Conservation (phyloP, 75 land plant genomes). For the Isoetes taiwanensis region DNA sequence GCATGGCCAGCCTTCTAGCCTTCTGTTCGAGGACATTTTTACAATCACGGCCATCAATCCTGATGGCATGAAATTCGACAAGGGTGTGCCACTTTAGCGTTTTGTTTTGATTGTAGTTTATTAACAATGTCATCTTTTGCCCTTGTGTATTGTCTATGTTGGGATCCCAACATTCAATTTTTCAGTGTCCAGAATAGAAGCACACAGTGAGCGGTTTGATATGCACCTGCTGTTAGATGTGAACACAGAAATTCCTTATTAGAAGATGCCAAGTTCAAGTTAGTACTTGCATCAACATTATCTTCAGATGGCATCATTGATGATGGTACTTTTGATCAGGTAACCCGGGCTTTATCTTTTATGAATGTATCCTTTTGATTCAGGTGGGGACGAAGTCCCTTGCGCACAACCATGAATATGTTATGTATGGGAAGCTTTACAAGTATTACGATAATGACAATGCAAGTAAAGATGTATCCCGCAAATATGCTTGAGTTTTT, state of each 20-base stretch:
- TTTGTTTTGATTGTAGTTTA: not conserved
- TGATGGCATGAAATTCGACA: conserved; percentile 75
- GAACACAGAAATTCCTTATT: conserved; percentile 60
- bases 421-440: conserved; percentile 90
- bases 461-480: not conserved
- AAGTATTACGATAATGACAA: conserved; percentile 47
- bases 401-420: conserved; percentile 84
- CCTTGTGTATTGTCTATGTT: not conserved
- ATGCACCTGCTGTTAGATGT: conserved; percentile 77
- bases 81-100: conserved; percentile 24
- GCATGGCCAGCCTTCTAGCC: too few relatives aligned
- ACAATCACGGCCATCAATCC: conserved; percentile 37
- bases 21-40: conserved; percentile 81
- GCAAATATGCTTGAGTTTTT: not conserved
- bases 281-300: conserved; percentile 57
- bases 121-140: not conserved
- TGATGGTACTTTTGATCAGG: conserved; percentile 47
- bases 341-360: conserved; percentile 10
- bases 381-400: conserved; percentile 53
- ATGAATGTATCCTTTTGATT: too few relatives aligned
- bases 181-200: conserved; percentile 66
- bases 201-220: conserved; percentile 73
- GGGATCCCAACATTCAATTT: not conserved
- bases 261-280: conserved; percentile 48
- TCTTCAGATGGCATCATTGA: conserved; percentile 71